A percentile compares a stretch with the other conserved stretches of the same genome.
Conservation (phyloP, 805 yeast genomes). For the Scheffersomyces stipitis region DNA sequence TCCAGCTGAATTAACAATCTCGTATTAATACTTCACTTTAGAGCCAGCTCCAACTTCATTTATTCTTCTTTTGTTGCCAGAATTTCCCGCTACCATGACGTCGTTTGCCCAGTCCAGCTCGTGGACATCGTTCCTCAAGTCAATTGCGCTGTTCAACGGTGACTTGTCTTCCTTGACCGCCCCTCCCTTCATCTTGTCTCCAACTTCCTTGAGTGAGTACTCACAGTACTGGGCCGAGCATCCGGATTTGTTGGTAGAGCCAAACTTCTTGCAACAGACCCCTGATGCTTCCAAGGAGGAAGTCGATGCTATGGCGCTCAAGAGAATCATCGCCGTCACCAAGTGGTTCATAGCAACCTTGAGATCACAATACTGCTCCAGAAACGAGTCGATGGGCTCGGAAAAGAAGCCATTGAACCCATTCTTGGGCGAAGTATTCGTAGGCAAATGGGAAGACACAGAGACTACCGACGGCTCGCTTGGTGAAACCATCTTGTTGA, state of each 20-base stretch:
- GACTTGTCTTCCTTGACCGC: slow-evolving; percentile 94
- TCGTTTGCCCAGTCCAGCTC: slow-evolving; percentile 39
- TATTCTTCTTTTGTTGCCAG: too few relatives aligned
- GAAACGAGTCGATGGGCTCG: slow-evolving; percentile 89
- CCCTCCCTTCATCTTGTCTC: slow-evolving; percentile 93
- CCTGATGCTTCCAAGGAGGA: slow-evolving; percentile 38
- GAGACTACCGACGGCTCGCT: slow-evolving; percentile 42
- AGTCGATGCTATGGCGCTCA: slow-evolving; percentile 45
- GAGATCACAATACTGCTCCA: slow-evolving; percentile 89
- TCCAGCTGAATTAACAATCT: too few relatives aligned
- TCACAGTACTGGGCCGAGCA: slow-evolving; percentile 97
- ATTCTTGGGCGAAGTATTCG: slow-evolving; percentile 89
- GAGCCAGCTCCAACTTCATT: too few relatives aligned
- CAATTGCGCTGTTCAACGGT: slow-evolving; percentile 89
- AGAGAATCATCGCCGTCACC: slow-evolving; percentile 78
- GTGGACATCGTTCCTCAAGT: slow-evolving; percentile 92
- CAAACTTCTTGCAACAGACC: slow-evolving; percentile 50
- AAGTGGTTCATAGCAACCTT: slow-evolving; percentile 91
- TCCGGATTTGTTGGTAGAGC: slow-evolving; percentile 77
- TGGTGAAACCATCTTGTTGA: slow-evolving; percentile 76
- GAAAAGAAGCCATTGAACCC: slow-evolving; percentile 98
- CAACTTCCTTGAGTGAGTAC: slow-evolving; percentile 85
- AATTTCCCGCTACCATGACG: slow-evolving; percentile 20
- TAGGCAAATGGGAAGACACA: slow-evolving; percentile 78
- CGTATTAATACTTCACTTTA: too few relatives aligned